phyloP scores from a whole-genome alignment of 805 yeast genomes.

The Saccharomyces kudriavzevii region DNA sequence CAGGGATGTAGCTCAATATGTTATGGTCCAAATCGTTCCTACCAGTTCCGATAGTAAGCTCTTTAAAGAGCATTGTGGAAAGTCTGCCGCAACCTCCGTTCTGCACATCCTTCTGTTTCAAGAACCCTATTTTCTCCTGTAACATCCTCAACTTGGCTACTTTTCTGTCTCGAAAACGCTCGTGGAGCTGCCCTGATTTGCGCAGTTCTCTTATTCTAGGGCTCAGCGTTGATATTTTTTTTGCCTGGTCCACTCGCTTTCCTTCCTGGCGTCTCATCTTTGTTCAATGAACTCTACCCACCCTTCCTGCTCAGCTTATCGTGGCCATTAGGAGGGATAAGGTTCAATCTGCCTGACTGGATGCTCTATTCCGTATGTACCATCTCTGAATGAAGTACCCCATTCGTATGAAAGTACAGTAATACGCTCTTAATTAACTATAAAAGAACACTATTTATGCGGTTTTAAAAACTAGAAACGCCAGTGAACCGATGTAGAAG shows the following conservation, averaged over 20 bases:
- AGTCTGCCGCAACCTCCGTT: conserved; percentile 64
- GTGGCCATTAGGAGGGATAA: background rate
- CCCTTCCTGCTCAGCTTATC: background rate
- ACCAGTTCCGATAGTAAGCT: conserved; percentile 52
- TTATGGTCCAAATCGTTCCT: background rate
- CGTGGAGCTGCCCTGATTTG: conserved; percentile 98
- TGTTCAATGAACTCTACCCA: background rate
- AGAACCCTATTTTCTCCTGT: conserved; percentile 62
- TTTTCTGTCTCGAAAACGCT: conserved; percentile 88
- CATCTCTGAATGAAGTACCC: conserved; percentile 1
- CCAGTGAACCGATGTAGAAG: conserved; percentile 61
- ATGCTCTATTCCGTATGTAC: conserved; percentile 4
- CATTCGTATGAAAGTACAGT: conserved; percentile 30
- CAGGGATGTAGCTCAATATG: background rate
- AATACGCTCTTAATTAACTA: conserved; percentile 61
- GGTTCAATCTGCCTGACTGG: background rate
- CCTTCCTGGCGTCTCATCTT: conserved; percentile 11
- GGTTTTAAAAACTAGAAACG: conserved; percentile 63
- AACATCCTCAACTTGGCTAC: conserved; percentile 79
- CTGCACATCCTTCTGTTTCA: conserved; percentile 65
- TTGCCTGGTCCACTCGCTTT: conserved; percentile 60
- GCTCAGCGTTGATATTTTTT: conserved; percentile 69
- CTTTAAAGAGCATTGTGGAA: conserved; percentile 68
- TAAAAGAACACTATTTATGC: conserved; percentile 35
- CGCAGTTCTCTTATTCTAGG: conserved; percentile 84